Percentiles rank a stretch among this genome's conserved stretches.
These are phyloP conservation scores for Posidonia oceanica DNA, from an alignment of 116 monocot species.

Conservation along the genomic window DNA sequence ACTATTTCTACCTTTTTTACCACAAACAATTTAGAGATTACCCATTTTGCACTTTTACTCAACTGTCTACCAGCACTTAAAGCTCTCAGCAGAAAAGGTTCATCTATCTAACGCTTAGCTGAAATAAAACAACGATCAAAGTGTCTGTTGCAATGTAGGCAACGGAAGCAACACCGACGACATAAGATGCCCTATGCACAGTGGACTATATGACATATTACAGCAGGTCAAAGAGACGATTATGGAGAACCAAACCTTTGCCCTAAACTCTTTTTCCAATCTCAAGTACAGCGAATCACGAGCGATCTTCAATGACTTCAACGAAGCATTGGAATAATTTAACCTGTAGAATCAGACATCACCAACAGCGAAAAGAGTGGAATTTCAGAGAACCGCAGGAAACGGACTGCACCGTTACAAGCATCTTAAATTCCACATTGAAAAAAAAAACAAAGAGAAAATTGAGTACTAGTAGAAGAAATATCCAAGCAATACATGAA, in stretches of 20 bases:
- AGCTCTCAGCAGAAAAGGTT: too few relatives aligned
- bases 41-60: too few relatives aligned
- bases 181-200: background rate
- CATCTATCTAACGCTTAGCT: too few relatives aligned
- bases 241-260: constrained; percentile 23
- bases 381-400: too few relatives aligned
- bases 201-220: background rate
- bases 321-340: constrained; percentile 16
- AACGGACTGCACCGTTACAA: too few relatives aligned
- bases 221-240: background rate
- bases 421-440: too few relatives aligned
- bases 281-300: constrained; percentile 36
- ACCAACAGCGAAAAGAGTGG: background rate
- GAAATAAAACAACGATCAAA: too few relatives aligned
- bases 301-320: constrained; percentile 25
- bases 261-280: constrained; percentile 16
- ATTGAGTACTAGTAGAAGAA: too few relatives aligned
- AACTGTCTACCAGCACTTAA: too few relatives aligned
- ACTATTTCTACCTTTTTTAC: too few relatives aligned
- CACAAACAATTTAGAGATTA: too few relatives aligned
- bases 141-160: too few relatives aligned
- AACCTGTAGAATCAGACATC: constrained; percentile 23
- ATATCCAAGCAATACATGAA: background rate
- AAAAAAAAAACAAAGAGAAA: background rate
- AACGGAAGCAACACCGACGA: background rate